Percentiles rank a stretch among this genome's conserved stretches.
Evolutionary conservation across 345 rosid genomes (phyloP).

Genomic region (Ailanthus altissimus): DNA sequence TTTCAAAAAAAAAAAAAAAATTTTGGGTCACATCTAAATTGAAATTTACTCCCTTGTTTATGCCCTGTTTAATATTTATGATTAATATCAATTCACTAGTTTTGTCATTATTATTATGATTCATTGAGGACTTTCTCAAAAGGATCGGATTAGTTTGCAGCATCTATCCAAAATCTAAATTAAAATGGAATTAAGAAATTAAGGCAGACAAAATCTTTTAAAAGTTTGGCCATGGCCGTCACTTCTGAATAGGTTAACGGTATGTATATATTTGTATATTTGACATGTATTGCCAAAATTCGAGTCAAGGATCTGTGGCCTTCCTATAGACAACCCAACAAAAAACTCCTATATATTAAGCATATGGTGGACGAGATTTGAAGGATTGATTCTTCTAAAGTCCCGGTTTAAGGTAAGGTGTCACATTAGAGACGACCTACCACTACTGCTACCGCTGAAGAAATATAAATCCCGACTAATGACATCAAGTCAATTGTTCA

Average conservation of each 20-base stretch:
- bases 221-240: neutral
- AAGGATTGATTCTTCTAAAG: neutral
- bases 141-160: too few relatives aligned
- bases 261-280: neutral
- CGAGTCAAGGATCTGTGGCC: neutral
- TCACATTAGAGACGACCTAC: neutral
- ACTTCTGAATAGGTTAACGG: neutral
- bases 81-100: too few relatives aligned
- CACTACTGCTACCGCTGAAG: neutral
- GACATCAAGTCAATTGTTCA: neutral
- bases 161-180: conserved; percentile 1
- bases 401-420: too few relatives aligned
- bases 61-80: too few relatives aligned
- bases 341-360: neutral
- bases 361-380: neutral
- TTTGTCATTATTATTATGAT: too few relatives aligned
- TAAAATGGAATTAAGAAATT: conserved; percentile 6
- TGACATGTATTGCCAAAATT: neutral
- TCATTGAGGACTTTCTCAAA: too few relatives aligned
- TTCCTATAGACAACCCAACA: neutral
- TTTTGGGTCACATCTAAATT: too few relatives aligned
- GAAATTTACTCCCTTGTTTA: too few relatives aligned
- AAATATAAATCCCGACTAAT: neutral
- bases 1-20: too few relatives aligned
- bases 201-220: neutral